Base-by-base conservation (phyloP, 2,329 filamentous ascomycete species). In the Epichloe sibirici region DNA sequence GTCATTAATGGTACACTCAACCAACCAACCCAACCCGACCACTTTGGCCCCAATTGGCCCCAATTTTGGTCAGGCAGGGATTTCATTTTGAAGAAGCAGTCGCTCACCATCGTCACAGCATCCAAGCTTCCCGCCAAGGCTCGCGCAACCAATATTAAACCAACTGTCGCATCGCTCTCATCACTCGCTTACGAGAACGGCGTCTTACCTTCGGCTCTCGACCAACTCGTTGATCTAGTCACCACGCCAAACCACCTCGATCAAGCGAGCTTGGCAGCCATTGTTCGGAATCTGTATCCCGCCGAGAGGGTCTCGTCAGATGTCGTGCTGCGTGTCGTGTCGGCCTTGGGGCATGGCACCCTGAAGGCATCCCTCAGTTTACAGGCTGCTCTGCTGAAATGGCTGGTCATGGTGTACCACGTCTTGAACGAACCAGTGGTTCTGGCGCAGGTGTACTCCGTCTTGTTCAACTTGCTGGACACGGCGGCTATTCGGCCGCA, bases 381-480 rank as follows among this genome's bases (percentile, higher is more conserved):
- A 0, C 88, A 95, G 67, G 78, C 78, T 28, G 73, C 82, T 43
- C 72, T 94, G 49, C 69, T 94, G 56, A 83, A 80, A 67, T 95
- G 89, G 89, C 72, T 94, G 48, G 77, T 89, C 53, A 80, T 88
- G 68, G 77, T 88, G 3, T 83, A 90, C 62, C 84, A 89, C 59
- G 71, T 84, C 45, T 67, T 93, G 21, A 81, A 87, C 51, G 77
- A 81, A 42, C 75, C 78, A 45, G 71, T 70, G 6, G 70, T 83
- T 8, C 67, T 95, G 48, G 82, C 82, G 5, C 82, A 81, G 56
- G 71, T 85, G 2, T 95, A 94, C 61, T 75, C 81, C 0, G 79
- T 91, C 17, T 67, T 95, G 4, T 95, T 95, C 64, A 88, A 88
- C 57, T 72, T 91, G 57, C 75, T 95, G 5, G 87, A 94, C 62